These are phyloP conservation scores for Sechiopsis laciniata DNA, from an alignment of 306 rosid genomes.

Conservation along the genomic window DNA sequence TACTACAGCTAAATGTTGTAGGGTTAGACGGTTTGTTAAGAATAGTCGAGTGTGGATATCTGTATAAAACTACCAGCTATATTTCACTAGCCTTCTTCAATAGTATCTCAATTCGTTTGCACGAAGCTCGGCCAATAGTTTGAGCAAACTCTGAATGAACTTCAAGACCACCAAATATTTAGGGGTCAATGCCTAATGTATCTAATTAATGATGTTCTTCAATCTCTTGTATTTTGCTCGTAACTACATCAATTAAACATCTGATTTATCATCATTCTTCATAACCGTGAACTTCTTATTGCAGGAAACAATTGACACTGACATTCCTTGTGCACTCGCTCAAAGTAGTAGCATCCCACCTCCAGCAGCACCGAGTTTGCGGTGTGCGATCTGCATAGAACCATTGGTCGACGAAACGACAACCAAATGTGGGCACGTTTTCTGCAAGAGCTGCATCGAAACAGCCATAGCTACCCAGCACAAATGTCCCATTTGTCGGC, in stretches of 20 bases:
- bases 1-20: no score
- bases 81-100: neutral
- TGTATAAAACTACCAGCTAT: neutral
- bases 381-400: slow-evolving; percentile 72
- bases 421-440: slow-evolving; percentile 87
- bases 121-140: neutral
- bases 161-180: neutral
- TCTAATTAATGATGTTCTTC: neutral
- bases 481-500: slow-evolving; percentile 86
- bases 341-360: slow-evolving; percentile 34
- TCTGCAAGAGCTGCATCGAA: slow-evolving; percentile 63
- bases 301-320: slow-evolving; percentile 11
- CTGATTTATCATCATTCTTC: neutral
- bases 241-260: no score
- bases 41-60: no score
- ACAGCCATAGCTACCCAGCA: slow-evolving; percentile 36
- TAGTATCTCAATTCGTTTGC: neutral
- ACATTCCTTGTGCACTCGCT: slow-evolving; percentile 14
- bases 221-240: no score
- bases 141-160: neutral
- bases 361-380: slow-evolving; percentile 51
- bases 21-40: no score
- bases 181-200: neutral
- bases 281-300: neutral
- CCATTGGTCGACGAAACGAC: slow-evolving; percentile 57